A percentile compares a stretch with the other conserved stretches of the same genome.
These are phyloP conservation scores for Alternaria sp. DNA, from an alignment of 2,329 filamentous ascomycete species.

Conservation along the genomic window DNA sequence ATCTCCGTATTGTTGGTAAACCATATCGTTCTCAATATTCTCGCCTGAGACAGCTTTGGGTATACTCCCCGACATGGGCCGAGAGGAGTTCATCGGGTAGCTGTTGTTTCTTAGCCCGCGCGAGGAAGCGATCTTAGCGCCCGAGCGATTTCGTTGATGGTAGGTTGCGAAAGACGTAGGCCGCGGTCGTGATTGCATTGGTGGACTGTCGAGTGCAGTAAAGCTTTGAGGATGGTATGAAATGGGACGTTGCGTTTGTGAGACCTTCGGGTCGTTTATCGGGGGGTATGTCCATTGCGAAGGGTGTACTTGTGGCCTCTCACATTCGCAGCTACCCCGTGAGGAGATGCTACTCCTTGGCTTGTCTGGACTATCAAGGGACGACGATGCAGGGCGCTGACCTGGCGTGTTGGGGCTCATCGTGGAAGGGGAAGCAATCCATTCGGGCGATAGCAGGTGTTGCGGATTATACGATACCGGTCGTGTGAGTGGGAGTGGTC, in stretches of 20 bases:
- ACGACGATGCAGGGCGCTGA: conserved; percentile 25
- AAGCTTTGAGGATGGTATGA: conserved; percentile 27
- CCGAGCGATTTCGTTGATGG: conserved; percentile 35
- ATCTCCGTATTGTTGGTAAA: conserved; percentile 28
- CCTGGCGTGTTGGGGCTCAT: conserved; percentile 26
- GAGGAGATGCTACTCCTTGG: conserved; percentile 28
- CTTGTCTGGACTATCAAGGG: conserved; percentile 20
- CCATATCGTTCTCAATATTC: conserved; percentile 32
- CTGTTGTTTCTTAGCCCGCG: conserved; percentile 35
- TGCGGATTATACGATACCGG: conserved; percentile 31
- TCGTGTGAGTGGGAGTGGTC: conserved; percentile 25
- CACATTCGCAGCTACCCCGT: conserved; percentile 23
- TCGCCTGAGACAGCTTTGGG: conserved; percentile 33
- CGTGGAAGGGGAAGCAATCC: conserved; percentile 30
- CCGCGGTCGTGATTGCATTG: conserved; percentile 26
- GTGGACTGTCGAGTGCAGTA: conserved; percentile 28
- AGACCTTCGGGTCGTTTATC: conserved; percentile 8
- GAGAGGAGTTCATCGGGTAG: conserved; percentile 33
- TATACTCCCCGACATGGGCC: conserved; percentile 27
- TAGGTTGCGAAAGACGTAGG: conserved; percentile 38
- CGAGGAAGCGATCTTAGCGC: conserved; percentile 41
- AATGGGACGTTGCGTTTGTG: conserved; percentile 18
- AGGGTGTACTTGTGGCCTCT: conserved; percentile 23
- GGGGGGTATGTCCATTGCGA: conserved; percentile 25
- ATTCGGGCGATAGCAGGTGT: conserved; percentile 33